These are phyloP conservation scores for Ogataea populi-albae DNA, from an alignment of 805 yeast genomes.

Conservation along the genomic window DNA sequence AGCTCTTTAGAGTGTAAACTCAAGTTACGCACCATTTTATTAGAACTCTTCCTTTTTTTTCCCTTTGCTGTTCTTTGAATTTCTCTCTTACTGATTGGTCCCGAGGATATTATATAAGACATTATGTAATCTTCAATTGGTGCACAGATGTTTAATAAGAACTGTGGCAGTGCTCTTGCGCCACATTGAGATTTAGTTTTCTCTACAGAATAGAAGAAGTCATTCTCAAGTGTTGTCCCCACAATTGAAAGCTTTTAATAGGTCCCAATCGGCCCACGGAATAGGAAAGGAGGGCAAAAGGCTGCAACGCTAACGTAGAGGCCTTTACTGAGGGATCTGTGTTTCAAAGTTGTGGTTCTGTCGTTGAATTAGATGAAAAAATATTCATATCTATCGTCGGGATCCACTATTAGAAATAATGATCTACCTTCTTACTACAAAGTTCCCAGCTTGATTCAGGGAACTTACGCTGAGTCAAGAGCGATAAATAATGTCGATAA, in stretches of 20 bases:
- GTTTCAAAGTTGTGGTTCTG: no score
- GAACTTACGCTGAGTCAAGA: constrained; percentile 17
- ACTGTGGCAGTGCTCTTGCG: no score
- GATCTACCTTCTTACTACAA: constrained; percentile 16
- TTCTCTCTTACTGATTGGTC: background rate
- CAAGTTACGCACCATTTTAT: background rate
- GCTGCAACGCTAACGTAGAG: no score
- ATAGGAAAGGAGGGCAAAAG: no score
- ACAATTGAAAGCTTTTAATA: no score
- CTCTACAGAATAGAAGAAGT: no score
- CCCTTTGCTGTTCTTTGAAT: background rate
- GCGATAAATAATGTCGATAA: constrained; percentile 27
- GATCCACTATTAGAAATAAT: constrained; percentile 8
- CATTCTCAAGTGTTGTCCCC: no score
- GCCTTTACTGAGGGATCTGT: constrained; percentile 2
- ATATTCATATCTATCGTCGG: constrained; percentile 14
- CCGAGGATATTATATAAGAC: no score
- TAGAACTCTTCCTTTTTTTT: background rate
- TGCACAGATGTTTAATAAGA: no score
- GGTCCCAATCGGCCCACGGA: no score
- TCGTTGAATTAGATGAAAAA: constrained; percentile 6
- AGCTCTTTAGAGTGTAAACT: no score
- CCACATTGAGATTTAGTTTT: no score
- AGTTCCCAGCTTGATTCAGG: constrained; percentile 21
- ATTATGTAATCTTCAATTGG: background rate